Evolutionary conservation across 202 grass and related monocot species (phyloP).

Genomic region (Digitaria exilis): DNA sequence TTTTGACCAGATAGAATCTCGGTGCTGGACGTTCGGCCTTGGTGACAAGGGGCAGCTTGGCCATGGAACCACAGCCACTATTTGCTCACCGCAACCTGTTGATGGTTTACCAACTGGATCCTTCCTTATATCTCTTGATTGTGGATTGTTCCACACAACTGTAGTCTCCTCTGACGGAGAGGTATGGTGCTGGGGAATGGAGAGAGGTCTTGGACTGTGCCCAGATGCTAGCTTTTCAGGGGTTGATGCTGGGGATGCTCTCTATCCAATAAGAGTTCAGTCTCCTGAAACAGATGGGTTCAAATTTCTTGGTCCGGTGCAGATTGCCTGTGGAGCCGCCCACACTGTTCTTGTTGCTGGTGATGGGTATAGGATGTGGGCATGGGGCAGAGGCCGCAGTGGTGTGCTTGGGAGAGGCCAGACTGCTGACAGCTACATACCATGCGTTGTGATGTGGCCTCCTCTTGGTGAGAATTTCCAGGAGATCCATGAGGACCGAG

Average conservation of each 20-base stretch:
- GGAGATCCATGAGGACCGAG: constrained; percentile 30
- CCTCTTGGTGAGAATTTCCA: constrained; percentile 62
- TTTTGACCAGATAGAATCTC: constrained; percentile 72
- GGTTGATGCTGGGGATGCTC: constrained; percentile 84
- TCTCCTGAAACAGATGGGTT: constrained; percentile 79
- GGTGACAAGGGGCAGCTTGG: constrained; percentile 97
- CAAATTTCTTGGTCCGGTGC: constrained; percentile 70
- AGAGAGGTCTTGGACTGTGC: constrained; percentile 90
- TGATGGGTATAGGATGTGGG: constrained; percentile 93
- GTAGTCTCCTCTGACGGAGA: constrained; percentile 85
- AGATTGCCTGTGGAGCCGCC: constrained; percentile 86
- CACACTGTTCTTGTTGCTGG: constrained; percentile 96
- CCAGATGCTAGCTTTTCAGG: constrained; percentile 85
- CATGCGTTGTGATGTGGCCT: constrained; percentile 83
- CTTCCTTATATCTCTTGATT: constrained; percentile 93
- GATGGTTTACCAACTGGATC: constrained; percentile 66
- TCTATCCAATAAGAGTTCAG: constrained; percentile 69
- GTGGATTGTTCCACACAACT: constrained; percentile 92
- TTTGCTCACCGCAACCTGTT: constrained; percentile 70
- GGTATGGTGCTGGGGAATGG: constrained; percentile 99
- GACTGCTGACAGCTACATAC: constrained; percentile 72
- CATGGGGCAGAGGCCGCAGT: constrained; percentile 89
- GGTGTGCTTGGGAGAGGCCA: constrained; percentile 79
- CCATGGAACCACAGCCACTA: constrained; percentile 72
- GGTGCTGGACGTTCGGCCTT: constrained; percentile 93